Evolutionary conservation across 352 stramenopile genomes (phyloP), one percentile per base, ranked within the genome.

Genomic region (Blastocystis sp.): DNA sequence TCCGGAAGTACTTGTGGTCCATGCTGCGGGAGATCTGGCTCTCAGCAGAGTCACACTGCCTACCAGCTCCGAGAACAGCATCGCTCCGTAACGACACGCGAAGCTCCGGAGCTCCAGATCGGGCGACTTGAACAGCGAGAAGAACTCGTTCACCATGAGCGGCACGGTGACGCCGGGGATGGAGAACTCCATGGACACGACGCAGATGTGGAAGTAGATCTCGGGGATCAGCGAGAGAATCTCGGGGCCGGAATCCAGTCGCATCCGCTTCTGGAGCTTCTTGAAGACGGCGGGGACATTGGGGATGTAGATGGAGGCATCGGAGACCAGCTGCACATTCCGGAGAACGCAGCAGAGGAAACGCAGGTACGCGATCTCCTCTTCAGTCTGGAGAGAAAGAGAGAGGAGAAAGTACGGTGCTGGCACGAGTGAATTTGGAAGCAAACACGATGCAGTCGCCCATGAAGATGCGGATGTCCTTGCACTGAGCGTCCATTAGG

Each of bases 381-480:
- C 69, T 38, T 81, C 69, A 21, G 53, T 57, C 69, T 81, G 34
- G 4, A n/a, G 18, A 40, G 61, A 4, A 81, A 0, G 48, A 64
- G 9, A 0, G 8, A 40, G 21, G 42, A 11, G 1, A 1, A 63
- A 2, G 36, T 49, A 81, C 69, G 36, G 49, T 32, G 18, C 24
- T n/a, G 42, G 49, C n/a, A 46, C 69, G 69, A 27, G 27, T 49
- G 21, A 81, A 49, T 44, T 81, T 81, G 44, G 69, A 81, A 44
- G 21, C 21, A 44, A 63, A 81, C 32, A 29, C 6, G 14, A 81
- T 3, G 27, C 69, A 81, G 29, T 81, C 69, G 49, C 69, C 48
- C 21, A 81, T 59, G 69, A 81, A 81, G 40, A 81, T 81, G 18
- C 69, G 34, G 42, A 63, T 64, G 34, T 81, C 69, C 0, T n/a